Percentiles rank a stretch among this genome's conserved stretches.
Conservation (phyloP, 768 basidiomycete genomes). For the Fomitopsis pulvina region DNA sequence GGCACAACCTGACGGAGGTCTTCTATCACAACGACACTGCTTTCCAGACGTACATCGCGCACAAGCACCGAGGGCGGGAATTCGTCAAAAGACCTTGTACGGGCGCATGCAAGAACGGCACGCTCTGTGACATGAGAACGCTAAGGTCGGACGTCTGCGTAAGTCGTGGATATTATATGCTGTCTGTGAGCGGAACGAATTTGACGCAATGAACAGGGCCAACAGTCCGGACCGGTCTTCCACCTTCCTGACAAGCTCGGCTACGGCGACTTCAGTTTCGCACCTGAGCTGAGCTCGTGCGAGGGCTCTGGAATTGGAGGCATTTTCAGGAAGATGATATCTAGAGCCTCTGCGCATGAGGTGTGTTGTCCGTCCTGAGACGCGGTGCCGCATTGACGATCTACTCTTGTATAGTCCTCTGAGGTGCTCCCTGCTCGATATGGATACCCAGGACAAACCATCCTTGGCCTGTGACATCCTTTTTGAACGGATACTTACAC, state of each 20-base stretch:
- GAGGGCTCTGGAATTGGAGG: conserved; percentile 6
- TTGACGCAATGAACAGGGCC: not conserved
- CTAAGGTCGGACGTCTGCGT: conserved; percentile 40
- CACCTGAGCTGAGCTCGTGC: not conserved
- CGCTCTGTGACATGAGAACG: conserved; percentile 39
- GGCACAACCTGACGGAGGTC: conserved; percentile 53
- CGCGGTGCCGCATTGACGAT: not conserved
- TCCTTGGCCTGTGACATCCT: not conserved
- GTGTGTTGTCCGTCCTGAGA: not conserved
- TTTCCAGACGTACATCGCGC: conserved; percentile 40
- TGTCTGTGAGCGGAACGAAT: not conserved
- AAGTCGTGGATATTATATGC: not conserved
- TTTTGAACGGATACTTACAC: not conserved
- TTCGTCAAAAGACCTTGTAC: conserved; percentile 25
- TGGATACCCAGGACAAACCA: not conserved
- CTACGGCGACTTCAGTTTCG: not conserved
- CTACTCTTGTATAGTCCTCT: not conserved
- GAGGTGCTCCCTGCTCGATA: not conserved
- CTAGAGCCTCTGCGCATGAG: not conserved
- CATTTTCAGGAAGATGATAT: conserved; percentile 1
- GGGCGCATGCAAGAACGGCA: conserved; percentile 31
- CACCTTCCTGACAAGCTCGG: not conserved
- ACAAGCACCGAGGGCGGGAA: conserved; percentile 33
- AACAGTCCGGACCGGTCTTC: conserved; percentile 1
- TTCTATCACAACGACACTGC: conserved; percentile 40